Base-by-base conservation (phyloP, 2,329 filamentous ascomycete genomes). In the Pyrenochaeta sp. region DNA sequence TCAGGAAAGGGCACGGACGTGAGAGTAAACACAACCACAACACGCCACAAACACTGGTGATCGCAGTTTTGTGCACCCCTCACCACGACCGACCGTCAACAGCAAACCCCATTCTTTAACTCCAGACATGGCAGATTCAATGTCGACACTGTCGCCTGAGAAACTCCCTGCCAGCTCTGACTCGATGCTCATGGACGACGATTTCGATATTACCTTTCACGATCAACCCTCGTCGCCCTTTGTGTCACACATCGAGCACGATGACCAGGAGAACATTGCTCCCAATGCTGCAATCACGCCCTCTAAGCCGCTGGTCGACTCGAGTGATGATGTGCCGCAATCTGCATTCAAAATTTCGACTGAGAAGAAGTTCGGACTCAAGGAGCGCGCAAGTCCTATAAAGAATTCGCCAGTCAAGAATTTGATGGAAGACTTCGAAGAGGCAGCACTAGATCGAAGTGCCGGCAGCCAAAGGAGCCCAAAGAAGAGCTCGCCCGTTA, bases 211-310 rank as follows among this genome's bases (percentile, higher is more conserved):
- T 42, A 68, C 68, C 40, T 77, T 71, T 66, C 71, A 79, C 58
- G 73, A 79, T 15, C 75, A 74, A 20, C 77, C 77, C 5, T 81
- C 79, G 49, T 82, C 80, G 32, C 81, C 81, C 12, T 83, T 82
- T 63, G 65, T 80, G n/a, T 70, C 75, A 36, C 75, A 81, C 48
- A 64, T 81, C 45, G 76, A 77, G 15, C 53, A 64, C 21, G 73
- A 76, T 21, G 61, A 76, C 55, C 73, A 76, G 46, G 75, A 77
- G 48, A 77, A 76, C 33, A 58, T 75, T 48, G 66, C 70, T 20
- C 70, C 71, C 1, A 49, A 51, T 30, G 40, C 53, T 43, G 57
- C 56, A 20, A 49, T 51, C 9, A 62, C 71, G 5, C 72, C 73
- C 6, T 47, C 54, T 2, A 75, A 72, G 49, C 45, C 47, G 27